phyloP scores from a whole-genome alignment of 2,329 filamentous ascomycete genomes.

The Calonectria ilicicola region DNA sequence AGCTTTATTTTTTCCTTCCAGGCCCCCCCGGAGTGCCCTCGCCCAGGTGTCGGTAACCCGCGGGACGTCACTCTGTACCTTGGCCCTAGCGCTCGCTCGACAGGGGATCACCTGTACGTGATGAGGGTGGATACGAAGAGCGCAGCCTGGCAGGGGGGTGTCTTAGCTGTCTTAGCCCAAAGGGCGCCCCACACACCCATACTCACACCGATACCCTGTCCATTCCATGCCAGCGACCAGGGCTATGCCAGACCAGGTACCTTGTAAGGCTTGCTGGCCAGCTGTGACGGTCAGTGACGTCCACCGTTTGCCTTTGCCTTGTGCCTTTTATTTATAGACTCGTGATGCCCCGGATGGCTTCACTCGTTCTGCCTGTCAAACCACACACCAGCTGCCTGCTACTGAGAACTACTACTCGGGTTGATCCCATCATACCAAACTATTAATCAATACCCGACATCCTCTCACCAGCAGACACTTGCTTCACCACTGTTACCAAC shows the following conservation, averaged over 20 bases:
- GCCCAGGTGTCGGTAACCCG: neutral
- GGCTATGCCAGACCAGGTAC: conserved; percentile 16
- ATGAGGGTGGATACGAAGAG: conserved; percentile 23
- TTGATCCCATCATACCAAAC: conserved; percentile 12
- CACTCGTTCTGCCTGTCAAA: neutral
- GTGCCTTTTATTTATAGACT: conserved; percentile 25
- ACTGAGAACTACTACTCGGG: conserved; percentile 5
- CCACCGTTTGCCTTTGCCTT: conserved; percentile 3
- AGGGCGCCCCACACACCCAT: neutral
- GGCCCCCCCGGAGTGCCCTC: neutral
- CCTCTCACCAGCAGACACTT: neutral
- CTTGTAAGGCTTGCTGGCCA: conserved; percentile 5
- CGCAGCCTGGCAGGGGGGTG: conserved; percentile 8
- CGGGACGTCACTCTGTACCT: neutral
- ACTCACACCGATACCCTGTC: conserved; percentile 20
- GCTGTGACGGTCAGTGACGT: conserved; percentile 26
- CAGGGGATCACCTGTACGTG: conserved; percentile 22
- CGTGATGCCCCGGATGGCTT: conserved; percentile 14
- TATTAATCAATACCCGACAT: conserved; percentile 6
- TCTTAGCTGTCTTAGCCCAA: conserved; percentile 7
- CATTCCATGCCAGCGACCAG: conserved; percentile 18
- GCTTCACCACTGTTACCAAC: neutral
- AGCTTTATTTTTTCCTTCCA: neutral
- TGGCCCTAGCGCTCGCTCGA: neutral
- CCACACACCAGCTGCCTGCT: neutral